Base-by-base conservation (phyloP, 768 basidiomycete genomes). In the Scleroderma bovista region DNA sequence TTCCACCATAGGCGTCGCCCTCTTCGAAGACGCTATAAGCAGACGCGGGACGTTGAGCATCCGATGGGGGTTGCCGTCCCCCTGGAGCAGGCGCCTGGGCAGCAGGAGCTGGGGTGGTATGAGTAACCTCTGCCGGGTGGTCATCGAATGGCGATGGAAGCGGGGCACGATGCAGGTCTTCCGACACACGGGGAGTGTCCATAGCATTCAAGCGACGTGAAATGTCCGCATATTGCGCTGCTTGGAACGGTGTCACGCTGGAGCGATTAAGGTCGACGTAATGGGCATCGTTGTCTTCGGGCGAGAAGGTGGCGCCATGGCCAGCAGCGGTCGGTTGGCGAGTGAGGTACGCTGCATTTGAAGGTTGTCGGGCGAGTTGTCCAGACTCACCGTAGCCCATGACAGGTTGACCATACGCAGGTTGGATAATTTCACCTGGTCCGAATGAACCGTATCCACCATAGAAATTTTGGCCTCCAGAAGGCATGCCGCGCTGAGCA, bases 191-290 rank as follows among this genome's bases (percentile, higher is more conserved):
- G 51, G 54, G 37, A 52, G 69, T 59, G 23, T 68, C 46, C 37
- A 51, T 29, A 51, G 57, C 33, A 6, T 79, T 75, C 36, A 89
- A 63, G 17, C 70, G 76, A 57, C 75, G 72, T 6, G 83, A 78
- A 48, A 88, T 87, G 57, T 84, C 86, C 17, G 73, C 78, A 58
- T 88, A 88, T 62, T 89, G 88, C 0, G 73, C 75, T 36, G 83
- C 86, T 60, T 89, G 87, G 74, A 75, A 86, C 0, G 86, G 86
- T 3, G 85, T 81, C 2, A 87, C 78, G 57, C 85, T 86, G 16
- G 81, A 80, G 39, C 87, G 75, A 60, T 67, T 71, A 37, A 89
- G 71, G 57, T 88, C 82, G 33, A 81, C 72, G 49, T 88, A 87
- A 52, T 81, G 77, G 11, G 70, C 58, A 12, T 58, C 47, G 16